Evolutionary conservation across 148 eudicot species (phyloP), one percentile per base, ranked within the genome.

Genomic region (Salicornia ramosissima): DNA sequence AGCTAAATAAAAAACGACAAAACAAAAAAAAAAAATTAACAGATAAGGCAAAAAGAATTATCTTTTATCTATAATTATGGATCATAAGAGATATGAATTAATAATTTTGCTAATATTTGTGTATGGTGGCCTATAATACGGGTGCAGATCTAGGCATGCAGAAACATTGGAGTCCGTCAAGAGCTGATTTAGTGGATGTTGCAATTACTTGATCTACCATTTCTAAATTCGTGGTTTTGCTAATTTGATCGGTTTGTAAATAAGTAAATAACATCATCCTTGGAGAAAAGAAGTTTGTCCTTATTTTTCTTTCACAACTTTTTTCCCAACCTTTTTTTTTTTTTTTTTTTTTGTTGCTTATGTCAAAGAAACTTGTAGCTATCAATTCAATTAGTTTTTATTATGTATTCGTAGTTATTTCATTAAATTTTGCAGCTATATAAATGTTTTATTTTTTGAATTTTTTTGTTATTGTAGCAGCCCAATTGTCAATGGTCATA

Each of bases 161-260:
- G 71, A 73, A 57, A 66, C 71, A 22, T 56, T 73, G 76, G 76
- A 65, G 15, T 66, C 71, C 2, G 43, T 46, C 34, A 56, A 66
- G 55, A 29, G 57, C 53, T 73, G 55, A 73, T 55, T 19, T 29
- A 25, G 28, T 21, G 65, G 45, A 51, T 65, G 65, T 65, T 43
- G 45, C 71, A 55, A 45, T 14, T 21, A 40, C 21, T 65, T 21
- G 42, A 28, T 73, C 33, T 43, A 55, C 34, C 34, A 39, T 34
- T 19, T 29, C 55, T 29, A 13, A 11, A 67, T 30, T 30, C 49
- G 70, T 49, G 70, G 36, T 9, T 26, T 12, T 31, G 4, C 3
- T 53, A 22, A 5, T 16, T 45, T 19, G n/a, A 39, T 39, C 10
- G 36, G 50, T n/a, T 54, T 68, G 61, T 68, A 68, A 55, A 69